Conservation (phyloP, 1,284 basidiomycete genomes). For the Marasmius oreades region DNA sequence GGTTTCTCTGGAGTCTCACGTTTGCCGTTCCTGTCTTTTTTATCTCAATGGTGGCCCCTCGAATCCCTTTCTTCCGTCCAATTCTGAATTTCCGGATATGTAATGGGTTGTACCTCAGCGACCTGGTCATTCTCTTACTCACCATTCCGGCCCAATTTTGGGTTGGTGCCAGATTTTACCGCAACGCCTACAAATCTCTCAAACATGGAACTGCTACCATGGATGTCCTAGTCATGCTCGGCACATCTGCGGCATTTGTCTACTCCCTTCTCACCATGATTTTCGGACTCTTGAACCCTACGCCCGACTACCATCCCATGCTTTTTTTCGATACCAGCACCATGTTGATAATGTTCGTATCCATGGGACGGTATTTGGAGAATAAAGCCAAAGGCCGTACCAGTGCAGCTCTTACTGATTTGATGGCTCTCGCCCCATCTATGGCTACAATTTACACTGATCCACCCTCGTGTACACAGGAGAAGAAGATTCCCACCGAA, state of each 20-base stretch:
- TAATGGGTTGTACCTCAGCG: slow-evolving; percentile 77
- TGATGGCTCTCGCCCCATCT: slow-evolving; percentile 92
- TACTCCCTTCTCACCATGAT: slow-evolving; percentile 83
- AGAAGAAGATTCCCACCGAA: slow-evolving; percentile 92
- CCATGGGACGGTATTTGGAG: slow-evolving; percentile 93
- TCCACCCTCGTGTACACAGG: slow-evolving; percentile 70
- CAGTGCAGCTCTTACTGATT: slow-evolving; percentile 91
- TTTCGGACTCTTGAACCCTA: slow-evolving; percentile 59
- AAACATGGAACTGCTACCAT: slow-evolving; percentile 90
- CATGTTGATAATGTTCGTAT: slow-evolving; percentile 98
- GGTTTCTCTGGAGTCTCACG: slow-evolving; percentile 70
- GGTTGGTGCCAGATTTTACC: slow-evolving; percentile 87
- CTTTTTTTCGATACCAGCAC: slow-evolving; percentile 99
- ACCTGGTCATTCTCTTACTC: slow-evolving; percentile 78
- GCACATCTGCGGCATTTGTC: slow-evolving; percentile 90
- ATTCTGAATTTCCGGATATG: slow-evolving; percentile 50
- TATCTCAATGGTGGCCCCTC: slow-evolving; percentile 85
- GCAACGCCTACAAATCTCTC: slow-evolving; percentile 86
- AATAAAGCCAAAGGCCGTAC: slow-evolving; percentile 98
- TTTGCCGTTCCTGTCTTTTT: slow-evolving; percentile 95
- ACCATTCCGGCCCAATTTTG: slow-evolving; percentile 95
- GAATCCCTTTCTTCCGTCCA: slow-evolving; percentile 56
- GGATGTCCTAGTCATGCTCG: slow-evolving; percentile 96
- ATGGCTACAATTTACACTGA: slow-evolving; percentile 96
- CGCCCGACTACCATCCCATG: slow-evolving; percentile 73